Conservation (phyloP, 2,329 filamentous ascomycete species). For the Fusarium sp. region DNA sequence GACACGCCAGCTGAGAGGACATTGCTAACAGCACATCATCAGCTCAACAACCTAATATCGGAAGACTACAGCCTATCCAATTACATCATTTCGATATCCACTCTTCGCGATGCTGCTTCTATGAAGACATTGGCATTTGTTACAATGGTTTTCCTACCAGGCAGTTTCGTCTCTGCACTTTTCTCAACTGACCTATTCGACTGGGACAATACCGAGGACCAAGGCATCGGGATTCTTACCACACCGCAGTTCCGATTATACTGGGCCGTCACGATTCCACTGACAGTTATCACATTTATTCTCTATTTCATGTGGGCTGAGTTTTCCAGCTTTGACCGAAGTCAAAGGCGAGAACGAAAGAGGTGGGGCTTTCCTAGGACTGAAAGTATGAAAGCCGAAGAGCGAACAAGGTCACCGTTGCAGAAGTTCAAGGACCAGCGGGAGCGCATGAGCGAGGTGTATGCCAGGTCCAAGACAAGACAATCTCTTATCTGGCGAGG, state of each 20-base stretch:
- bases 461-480: slow-evolving; percentile 23
- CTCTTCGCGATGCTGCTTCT: slow-evolving; percentile 55
- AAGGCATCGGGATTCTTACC: slow-evolving; percentile 47
- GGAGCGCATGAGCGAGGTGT: slow-evolving; percentile 25
- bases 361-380: slow-evolving; percentile 32
- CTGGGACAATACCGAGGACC: slow-evolving; percentile 45
- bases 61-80: slow-evolving; percentile 53
- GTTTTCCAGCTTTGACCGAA: slow-evolving; percentile 45
- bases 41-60: slow-evolving; percentile 54
- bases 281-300: slow-evolving; percentile 51
- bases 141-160: slow-evolving; percentile 57
- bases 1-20: no score
- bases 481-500: slow-evolving; percentile 15
- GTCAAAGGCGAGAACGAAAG: slow-evolving; percentile 17
- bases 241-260: slow-evolving; percentile 55
- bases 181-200: slow-evolving; percentile 53
- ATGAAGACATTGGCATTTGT: slow-evolving; percentile 58
- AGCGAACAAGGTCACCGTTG: slow-evolving; percentile 20
- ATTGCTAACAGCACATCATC: slow-evolving; percentile 13
- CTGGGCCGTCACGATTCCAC: slow-evolving; percentile 55
- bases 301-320: slow-evolving; percentile 52
- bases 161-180: slow-evolving; percentile 56
- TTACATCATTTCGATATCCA: slow-evolving; percentile 51
- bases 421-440: slow-evolving; percentile 29
- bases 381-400: slow-evolving; percentile 27